Percentiles rank a stretch among this genome's conserved stretches.
Evolutionary conservation across 345 rosid genomes (phyloP).

Genomic region (Eucalyptus sp.): DNA sequence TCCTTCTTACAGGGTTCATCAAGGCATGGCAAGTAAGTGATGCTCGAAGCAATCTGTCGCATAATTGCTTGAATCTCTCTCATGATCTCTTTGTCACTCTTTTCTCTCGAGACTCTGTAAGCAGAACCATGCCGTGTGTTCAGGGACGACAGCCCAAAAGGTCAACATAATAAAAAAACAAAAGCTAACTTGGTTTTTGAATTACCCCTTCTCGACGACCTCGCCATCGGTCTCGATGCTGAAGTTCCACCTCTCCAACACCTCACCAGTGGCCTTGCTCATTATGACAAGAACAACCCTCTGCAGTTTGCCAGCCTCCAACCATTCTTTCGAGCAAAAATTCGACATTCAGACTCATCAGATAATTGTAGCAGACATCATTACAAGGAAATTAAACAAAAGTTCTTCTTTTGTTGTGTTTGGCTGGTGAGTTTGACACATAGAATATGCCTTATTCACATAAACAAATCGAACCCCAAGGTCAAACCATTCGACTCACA

Average conservation of each 20-base stretch:
- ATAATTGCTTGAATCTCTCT: slow-evolving; percentile 92
- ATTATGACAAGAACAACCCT: slow-evolving; percentile 82
- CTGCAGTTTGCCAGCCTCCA: slow-evolving; percentile 82
- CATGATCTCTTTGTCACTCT: slow-evolving; percentile 95
- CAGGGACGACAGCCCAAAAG: neutral
- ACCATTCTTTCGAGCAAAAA: slow-evolving; percentile 56
- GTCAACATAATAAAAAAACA: neutral
- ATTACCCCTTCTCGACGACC: slow-evolving; percentile 82
- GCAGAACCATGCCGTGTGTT: neutral
- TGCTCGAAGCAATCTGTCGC: slow-evolving; percentile 93
- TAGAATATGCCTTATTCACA: neutral
- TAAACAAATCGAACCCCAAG: neutral
- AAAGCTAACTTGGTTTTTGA: neutral
- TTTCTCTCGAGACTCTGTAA: slow-evolving; percentile 77
- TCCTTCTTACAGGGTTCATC: slow-evolving; percentile 74
- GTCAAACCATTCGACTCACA: neutral
- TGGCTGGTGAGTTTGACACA: neutral
- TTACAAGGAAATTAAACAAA: neutral
- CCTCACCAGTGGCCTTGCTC: slow-evolving; percentile 78
- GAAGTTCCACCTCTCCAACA: slow-evolving; percentile 92
- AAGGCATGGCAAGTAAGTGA: slow-evolving; percentile 93
- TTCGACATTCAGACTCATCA: neutral
- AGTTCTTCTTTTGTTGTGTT: neutral
- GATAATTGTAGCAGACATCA: neutral
- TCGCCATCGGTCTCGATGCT: slow-evolving; percentile 72